Percentiles rank a stretch among this genome's conserved stretches.
These are phyloP conservation scores for Pelargonium cotyledonis DNA, from an alignment of 441 rosid genomes.

Conservation along the genomic window DNA sequence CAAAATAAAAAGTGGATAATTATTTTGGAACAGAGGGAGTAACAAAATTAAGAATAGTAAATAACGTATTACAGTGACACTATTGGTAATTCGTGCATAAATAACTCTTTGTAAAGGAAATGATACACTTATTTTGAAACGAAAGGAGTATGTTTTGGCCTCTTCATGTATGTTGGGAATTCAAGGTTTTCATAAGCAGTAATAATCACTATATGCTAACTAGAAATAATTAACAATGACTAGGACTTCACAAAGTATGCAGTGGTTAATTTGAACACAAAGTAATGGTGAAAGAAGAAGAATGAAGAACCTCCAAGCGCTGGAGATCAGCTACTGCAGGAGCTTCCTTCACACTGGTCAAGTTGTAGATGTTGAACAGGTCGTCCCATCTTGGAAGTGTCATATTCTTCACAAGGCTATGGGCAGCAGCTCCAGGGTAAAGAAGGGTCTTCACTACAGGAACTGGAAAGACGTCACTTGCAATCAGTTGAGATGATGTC, in stretches of 20 bases:
- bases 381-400: conserved; percentile 70
- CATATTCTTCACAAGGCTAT: conserved; percentile 49
- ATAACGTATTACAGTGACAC: too few species aligned
- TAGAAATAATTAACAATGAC: neutral
- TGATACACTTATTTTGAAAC: too few species aligned
- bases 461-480: conserved; percentile 85
- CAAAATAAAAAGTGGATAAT: neutral
- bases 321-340: conserved; percentile 76
- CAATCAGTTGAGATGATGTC: conserved; percentile 83
- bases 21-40: too few species aligned
- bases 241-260: neutral
- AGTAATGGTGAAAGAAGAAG: conserved; percentile 6
- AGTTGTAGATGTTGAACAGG: conserved; percentile 56
- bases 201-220: too few species aligned
- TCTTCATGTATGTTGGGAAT: too few species aligned
- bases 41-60: too few species aligned
- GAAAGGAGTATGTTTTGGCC: too few species aligned
- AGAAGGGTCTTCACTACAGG: conserved; percentile 65
- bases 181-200: too few species aligned
- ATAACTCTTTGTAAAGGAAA: too few species aligned
- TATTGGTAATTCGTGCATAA: too few species aligned
- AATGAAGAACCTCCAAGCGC: conserved; percentile 63
- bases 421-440: conserved; percentile 75
- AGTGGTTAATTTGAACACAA: neutral
- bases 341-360: conserved; percentile 66